Percentiles rank a stretch among this genome's conserved stretches.
These are phyloP conservation scores for Juglanconis sp. DNA, from an alignment of 2,329 filamentous ascomycete genomes.

Conservation along the genomic window DNA sequence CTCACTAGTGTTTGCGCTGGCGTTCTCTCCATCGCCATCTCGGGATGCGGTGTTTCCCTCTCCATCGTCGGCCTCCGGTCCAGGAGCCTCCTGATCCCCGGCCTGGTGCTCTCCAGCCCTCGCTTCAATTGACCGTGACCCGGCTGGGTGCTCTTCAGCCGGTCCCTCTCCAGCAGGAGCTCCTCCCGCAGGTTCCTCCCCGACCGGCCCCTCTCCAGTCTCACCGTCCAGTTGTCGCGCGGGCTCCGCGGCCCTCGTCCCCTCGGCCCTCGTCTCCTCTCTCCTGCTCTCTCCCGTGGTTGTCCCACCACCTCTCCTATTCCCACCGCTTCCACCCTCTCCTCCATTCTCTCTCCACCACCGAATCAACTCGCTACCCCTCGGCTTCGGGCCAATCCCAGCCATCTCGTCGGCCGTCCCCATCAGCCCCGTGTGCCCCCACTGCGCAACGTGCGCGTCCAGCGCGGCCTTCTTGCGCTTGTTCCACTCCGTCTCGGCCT, in stretches of 20 bases:
- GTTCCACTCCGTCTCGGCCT: constrained; percentile 26
- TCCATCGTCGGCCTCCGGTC: no score
- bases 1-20: no score
- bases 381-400: constrained; percentile 5
- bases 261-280: not conserved
- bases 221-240: not conserved
- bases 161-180: no score
- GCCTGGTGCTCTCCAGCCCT: no score
- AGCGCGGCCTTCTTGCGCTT: not conserved
- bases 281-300: not conserved
- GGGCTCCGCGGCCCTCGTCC: not conserved
- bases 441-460: not conserved
- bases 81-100: no score
- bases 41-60: constrained; percentile 1
- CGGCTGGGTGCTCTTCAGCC: no score
- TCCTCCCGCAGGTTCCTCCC: not conserved
- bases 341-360: not conserved
- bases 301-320: not conserved
- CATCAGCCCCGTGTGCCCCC: not conserved
- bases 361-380: not conserved
- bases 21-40: not conserved
- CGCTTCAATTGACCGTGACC: no score
- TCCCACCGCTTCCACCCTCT: not conserved
- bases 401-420: not conserved
- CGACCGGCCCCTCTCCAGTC: no score